Conservation (phyloP, 257 asterid species). For the Rauvolfia tetraphylla region DNA sequence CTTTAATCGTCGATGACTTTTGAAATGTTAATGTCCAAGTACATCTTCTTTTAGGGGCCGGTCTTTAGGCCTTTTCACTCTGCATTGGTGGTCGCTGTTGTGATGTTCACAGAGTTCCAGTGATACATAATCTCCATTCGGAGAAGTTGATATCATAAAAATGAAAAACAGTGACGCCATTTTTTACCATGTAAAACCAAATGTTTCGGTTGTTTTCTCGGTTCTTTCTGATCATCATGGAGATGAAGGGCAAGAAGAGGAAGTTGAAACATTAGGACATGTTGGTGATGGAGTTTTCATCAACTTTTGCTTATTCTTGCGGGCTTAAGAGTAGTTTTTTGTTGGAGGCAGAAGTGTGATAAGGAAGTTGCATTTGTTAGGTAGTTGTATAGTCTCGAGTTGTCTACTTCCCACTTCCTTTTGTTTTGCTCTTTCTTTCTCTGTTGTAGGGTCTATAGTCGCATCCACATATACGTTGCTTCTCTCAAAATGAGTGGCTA, state of each 20-base stretch:
- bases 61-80: not conserved
- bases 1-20: not conserved
- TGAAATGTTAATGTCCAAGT: conserved; percentile 10
- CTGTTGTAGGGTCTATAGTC: conserved; percentile 34
- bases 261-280: not conserved
- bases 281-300: conserved; percentile 3
- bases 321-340: not conserved
- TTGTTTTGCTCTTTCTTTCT: conserved; percentile 19
- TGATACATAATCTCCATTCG: not conserved
- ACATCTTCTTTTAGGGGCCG: conserved; percentile 8
- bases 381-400: conserved; percentile 27
- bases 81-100: not conserved
- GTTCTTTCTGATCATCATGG: not conserved
- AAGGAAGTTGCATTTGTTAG: conserved; percentile 32
- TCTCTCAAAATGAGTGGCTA: conserved; percentile 12
- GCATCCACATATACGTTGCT: not conserved
- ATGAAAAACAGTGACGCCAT: not conserved
- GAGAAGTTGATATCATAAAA: not conserved
- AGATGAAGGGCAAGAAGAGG: not conserved
- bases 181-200: too few species aligned
- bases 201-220: not conserved
- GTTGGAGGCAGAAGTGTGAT: conserved; percentile 30
- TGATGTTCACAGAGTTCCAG: conserved; percentile 5
- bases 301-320: conserved; percentile 12
- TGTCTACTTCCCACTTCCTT: conserved; percentile 32